A percentile compares a stretch with the other conserved stretches of the same genome.
Conservation (phyloP, 2,329 filamentous ascomycete species). For the Sphaerulina populicola region DNA sequence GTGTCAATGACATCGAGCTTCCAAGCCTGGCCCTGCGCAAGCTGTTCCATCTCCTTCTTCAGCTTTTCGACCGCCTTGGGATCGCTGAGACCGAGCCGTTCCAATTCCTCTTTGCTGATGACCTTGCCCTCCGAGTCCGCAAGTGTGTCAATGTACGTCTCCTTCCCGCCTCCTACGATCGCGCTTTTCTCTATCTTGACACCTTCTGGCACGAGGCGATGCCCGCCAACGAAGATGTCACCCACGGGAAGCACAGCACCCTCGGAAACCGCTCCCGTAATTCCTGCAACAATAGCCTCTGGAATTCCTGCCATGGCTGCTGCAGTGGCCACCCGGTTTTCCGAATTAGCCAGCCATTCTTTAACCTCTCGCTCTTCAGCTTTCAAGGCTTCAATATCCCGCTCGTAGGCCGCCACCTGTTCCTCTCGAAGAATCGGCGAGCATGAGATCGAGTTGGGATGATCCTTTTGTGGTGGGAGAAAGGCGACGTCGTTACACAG, state of each 20-base stretch:
- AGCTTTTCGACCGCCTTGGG: slow-evolving; percentile 63
- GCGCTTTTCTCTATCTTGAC: slow-evolving; percentile 48
- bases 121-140: slow-evolving; percentile 50
- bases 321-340: slow-evolving; percentile 21
- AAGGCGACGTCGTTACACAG: slow-evolving; percentile 85
- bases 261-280: slow-evolving; percentile 6
- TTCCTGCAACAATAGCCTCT: slow-evolving; percentile 24
- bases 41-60: slow-evolving; percentile 56
- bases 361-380: slow-evolving; percentile 18
- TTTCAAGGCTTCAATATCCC: slow-evolving; percentile 21
- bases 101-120: slow-evolving; percentile 38
- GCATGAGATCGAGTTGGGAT: slow-evolving; percentile 69
- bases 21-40: slow-evolving; percentile 67
- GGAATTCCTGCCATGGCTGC: slow-evolving; percentile 30
- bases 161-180: slow-evolving; percentile 45
- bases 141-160: slow-evolving; percentile 46
- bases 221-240: slow-evolving; percentile 52
- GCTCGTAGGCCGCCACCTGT: slow-evolving; percentile 36
- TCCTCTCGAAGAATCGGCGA: slow-evolving; percentile 58
- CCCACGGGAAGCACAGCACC: slow-evolving; percentile 39
- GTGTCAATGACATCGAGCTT: slow-evolving; percentile 70
- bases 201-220: slow-evolving; percentile 47
- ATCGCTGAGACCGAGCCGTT: slow-evolving; percentile 56
- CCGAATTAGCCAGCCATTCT: slow-evolving; percentile 20
- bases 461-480: slow-evolving; percentile 66